These are phyloP conservation scores for Fusarium dlaminii DNA, from an alignment of 2,329 filamentous ascomycete species.

Conservation along the genomic window DNA sequence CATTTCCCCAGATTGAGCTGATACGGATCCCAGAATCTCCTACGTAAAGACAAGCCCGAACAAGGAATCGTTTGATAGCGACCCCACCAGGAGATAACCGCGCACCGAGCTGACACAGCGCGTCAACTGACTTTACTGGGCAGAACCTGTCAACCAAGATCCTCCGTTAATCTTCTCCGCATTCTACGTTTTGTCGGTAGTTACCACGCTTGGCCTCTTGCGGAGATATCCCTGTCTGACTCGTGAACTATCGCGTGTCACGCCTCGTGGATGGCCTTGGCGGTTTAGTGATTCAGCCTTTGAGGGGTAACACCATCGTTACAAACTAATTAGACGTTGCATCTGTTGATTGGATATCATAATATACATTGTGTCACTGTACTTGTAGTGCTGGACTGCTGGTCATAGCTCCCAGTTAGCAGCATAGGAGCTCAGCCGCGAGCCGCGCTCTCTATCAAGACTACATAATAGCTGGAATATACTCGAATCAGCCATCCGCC, in stretches of 20 bases:
- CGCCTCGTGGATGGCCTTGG: background rate
- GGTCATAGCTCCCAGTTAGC: background rate
- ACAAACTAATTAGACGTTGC: background rate
- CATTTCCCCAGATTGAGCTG: constrained; percentile 13
- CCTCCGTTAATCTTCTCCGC: background rate
- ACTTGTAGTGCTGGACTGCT: background rate
- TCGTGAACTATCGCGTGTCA: background rate
- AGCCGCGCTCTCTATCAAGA: background rate
- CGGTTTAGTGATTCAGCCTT: background rate
- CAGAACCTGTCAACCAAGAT: background rate
- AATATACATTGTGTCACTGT: background rate
- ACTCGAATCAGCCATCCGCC: background rate
- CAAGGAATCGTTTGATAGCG: constrained; percentile 25
- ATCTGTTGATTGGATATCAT: background rate
- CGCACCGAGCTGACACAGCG: constrained; percentile 27
- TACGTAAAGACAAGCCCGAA: constrained; percentile 16
- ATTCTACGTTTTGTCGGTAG: constrained; percentile 1
- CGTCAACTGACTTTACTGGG: constrained; percentile 24
- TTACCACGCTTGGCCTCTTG: background rate
- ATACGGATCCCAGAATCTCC: constrained; percentile 9
- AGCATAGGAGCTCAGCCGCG: background rate
- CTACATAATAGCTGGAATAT: background rate
- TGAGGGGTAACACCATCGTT: background rate
- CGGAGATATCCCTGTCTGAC: background rate
- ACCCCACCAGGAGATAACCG: constrained; percentile 34